Percentiles rank a stretch among this genome's conserved stretches.
Evolutionary conservation across 1,139 yeast genomes (phyloP).

Genomic region (Pichia sp.): DNA sequence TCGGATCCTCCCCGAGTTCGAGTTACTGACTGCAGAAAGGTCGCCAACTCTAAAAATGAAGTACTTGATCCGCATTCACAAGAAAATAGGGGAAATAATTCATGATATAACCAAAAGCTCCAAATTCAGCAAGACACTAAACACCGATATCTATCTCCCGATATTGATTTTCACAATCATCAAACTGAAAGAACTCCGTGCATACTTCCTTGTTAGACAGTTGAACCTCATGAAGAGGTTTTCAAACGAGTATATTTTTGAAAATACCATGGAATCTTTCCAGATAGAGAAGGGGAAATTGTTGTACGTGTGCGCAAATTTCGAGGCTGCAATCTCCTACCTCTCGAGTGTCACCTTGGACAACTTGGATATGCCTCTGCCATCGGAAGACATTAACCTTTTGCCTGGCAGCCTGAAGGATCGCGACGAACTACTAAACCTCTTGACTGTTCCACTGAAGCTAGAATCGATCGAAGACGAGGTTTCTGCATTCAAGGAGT

Average conservation of each 20-base stretch:
- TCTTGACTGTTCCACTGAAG: constrained; percentile 24
- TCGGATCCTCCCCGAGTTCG: constrained; percentile 29
- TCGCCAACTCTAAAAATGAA: constrained; percentile 41
- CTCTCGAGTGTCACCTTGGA: constrained; percentile 42
- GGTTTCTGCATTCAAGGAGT: constrained; percentile 18
- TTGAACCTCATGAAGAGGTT: constrained; percentile 53
- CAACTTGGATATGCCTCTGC: constrained; percentile 33
- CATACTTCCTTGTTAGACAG: constrained; percentile 45
- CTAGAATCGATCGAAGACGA: constrained; percentile 28
- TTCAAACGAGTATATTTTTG: constrained; percentile 41
- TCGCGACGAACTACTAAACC: constrained; percentile 9
- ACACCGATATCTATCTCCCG: constrained; percentile 54
- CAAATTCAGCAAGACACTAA: constrained; percentile 19
- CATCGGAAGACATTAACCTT: constrained; percentile 11
- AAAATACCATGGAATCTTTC: constrained; percentile 19
- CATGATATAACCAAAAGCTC: constrained; percentile 29
- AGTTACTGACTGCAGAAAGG: constrained; percentile 32
- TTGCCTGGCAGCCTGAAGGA: constrained; percentile 9
- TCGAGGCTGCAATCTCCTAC: constrained; percentile 59
- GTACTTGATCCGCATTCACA: constrained; percentile 38
- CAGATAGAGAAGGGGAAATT: constrained; percentile 43
- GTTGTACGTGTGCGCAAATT: constrained; percentile 56
- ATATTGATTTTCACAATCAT: constrained; percentile 48
- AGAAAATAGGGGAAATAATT: constrained; percentile 30
- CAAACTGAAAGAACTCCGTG: constrained; percentile 37